phyloP scores from a whole-genome alignment of 768 basidiomycete genomes.

The Macrolepiota fuliginosa region DNA sequence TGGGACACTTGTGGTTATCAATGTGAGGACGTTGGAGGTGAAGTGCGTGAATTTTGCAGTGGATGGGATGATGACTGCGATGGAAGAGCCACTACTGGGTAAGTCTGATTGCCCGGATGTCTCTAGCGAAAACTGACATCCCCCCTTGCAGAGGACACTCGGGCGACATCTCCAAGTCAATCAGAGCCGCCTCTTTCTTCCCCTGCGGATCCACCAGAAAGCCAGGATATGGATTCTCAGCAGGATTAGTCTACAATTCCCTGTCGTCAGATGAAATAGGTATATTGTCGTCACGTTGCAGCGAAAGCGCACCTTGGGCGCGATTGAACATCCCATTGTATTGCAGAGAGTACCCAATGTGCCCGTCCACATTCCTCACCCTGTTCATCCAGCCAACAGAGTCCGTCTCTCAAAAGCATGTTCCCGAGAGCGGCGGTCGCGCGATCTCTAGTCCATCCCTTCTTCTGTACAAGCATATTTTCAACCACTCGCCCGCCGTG shows the following conservation, averaged over 20 bases:
- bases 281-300: slow-evolving; percentile 1
- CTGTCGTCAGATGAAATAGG: slow-evolving; percentile 4
- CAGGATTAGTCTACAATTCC: slow-evolving; percentile 5
- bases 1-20: slow-evolving; percentile 76
- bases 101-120: background rate
- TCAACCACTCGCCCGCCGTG: slow-evolving; percentile 71
- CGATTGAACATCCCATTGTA: slow-evolving; percentile 73
- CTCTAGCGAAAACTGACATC: background rate
- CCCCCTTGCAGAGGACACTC: slow-evolving; percentile 15
- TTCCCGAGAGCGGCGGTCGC: slow-evolving; percentile 80
- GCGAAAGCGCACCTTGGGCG: background rate
- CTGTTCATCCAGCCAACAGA: slow-evolving; percentile 96
- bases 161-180: slow-evolving; percentile 18
- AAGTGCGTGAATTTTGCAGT: slow-evolving; percentile 58
- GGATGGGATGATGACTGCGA: slow-evolving; percentile 38
- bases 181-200: slow-evolving; percentile 23
- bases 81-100: slow-evolving; percentile 19
- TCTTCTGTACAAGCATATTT: slow-evolving; percentile 52
- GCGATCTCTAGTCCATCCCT: slow-evolving; percentile 79
- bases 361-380: slow-evolving; percentile 60
- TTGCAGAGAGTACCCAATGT: slow-evolving; percentile 88
- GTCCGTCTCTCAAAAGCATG: slow-evolving; percentile 85
- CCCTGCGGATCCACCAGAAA: slow-evolving; percentile 17
- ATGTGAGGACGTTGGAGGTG: slow-evolving; percentile 73
- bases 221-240: slow-evolving; percentile 14